A percentile compares a stretch with the other conserved stretches of the same genome.
phyloP scores from a whole-genome alignment of 495 filamentous ascomycete species.

The Aspergillus ostianus region DNA sequence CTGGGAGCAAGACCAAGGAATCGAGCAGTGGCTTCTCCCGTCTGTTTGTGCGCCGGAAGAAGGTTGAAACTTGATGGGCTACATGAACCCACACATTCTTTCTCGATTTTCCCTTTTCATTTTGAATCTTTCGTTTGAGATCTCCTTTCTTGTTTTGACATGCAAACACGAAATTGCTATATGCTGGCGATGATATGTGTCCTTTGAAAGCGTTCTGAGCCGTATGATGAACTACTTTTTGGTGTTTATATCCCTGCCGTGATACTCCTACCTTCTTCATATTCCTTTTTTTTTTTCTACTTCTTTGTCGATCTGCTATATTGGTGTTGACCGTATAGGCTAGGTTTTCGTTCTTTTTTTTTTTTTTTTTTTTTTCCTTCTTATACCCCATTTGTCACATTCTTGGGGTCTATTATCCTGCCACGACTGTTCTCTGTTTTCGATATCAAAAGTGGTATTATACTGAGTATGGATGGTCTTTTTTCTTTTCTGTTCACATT shows the following conservation, averaged over 20 bases:
- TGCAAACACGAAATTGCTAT: constrained; percentile 18
- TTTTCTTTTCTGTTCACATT: background rate
- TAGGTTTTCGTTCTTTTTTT: background rate
- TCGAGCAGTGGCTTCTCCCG: constrained; percentile 30
- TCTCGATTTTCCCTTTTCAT: constrained; percentile 6
- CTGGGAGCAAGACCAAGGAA: constrained; percentile 26
- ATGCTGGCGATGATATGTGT: constrained; percentile 16
- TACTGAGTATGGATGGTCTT: background rate
- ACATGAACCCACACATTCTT: constrained; percentile 2
- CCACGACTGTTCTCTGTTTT: background rate
- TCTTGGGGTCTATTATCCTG: background rate
- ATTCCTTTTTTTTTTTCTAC: background rate
- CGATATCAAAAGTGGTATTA: background rate
- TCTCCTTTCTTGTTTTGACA: constrained; percentile 9
- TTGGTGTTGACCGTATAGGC: no score
- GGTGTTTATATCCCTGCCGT: constrained; percentile 5
- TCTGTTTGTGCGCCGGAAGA: constrained; percentile 44
- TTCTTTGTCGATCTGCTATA: background rate
- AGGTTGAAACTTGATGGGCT: constrained; percentile 33
- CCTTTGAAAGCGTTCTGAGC: constrained; percentile 34
- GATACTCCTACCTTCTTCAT: background rate
- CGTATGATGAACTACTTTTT: constrained; percentile 26
- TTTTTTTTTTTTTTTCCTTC: background rate
- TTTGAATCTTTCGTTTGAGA: background rate
- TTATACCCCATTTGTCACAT: background rate